These are phyloP conservation scores for Carpinus fangiana DNA, from an alignment of 306 rosid genomes.

Conservation along the genomic window DNA sequence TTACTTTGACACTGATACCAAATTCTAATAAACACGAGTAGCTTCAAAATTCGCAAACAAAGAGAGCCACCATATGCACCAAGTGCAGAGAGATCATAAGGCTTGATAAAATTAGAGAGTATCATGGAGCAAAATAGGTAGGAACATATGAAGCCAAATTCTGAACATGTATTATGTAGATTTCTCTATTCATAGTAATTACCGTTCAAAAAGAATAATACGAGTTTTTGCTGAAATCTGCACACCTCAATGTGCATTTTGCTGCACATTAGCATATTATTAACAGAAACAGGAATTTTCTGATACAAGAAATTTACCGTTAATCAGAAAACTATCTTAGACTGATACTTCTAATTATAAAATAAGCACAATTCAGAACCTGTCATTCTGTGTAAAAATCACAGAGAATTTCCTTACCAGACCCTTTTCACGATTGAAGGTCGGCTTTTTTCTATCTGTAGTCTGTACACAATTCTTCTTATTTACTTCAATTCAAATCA, in stretches of 20 bases:
- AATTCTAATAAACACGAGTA: slow-evolving; percentile 1
- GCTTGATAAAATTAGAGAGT: background rate
- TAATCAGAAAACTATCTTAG: slow-evolving; percentile 5
- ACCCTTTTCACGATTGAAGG: slow-evolving; percentile 71
- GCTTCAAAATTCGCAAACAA: background rate
- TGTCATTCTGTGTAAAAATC: slow-evolving; percentile 34
- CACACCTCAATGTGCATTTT: background rate
- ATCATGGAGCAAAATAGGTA: background rate
- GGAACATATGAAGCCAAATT: background rate
- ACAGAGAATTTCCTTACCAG: slow-evolving; percentile 47
- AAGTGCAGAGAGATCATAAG: background rate
- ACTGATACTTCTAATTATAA: slow-evolving; percentile 14
- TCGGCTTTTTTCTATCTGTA: slow-evolving; percentile 57
- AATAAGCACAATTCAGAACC: slow-evolving; percentile 23
- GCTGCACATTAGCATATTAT: background rate
- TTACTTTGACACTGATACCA: background rate
- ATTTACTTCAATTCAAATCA: slow-evolving; percentile 48
- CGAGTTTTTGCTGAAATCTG: background rate
- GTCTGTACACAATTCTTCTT: slow-evolving; percentile 60
- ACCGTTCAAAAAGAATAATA: background rate
- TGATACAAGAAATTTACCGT: background rate
- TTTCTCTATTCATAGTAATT: background rate
- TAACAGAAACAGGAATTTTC: background rate
- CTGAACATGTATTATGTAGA: background rate
- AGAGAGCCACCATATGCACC: background rate